Evolutionary conservation across 257 asterid genomes (phyloP).

Genomic region (Asclepias syriaca): DNA sequence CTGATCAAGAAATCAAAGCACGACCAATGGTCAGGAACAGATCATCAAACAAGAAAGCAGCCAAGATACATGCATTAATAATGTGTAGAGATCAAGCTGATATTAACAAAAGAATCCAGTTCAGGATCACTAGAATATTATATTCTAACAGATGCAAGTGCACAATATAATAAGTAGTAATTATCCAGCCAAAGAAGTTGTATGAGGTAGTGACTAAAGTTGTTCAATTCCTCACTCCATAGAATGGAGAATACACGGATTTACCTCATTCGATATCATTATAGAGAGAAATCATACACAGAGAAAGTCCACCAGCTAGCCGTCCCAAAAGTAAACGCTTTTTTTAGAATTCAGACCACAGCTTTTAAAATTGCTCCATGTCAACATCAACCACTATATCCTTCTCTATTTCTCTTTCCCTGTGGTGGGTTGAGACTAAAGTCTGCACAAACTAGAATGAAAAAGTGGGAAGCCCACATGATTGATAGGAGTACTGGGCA

Average conservation of each 20-base stretch:
- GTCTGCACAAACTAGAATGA: slow-evolving; percentile 48
- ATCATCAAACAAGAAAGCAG: neutral
- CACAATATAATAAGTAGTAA: slow-evolving; percentile 18
- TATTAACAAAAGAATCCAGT: slow-evolving; percentile 1
- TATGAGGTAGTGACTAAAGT: slow-evolving; percentile 7
- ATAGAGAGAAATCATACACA: slow-evolving; percentile 17
- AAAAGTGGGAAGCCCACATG: slow-evolving; percentile 39
- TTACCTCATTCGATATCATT: slow-evolving; percentile 19
- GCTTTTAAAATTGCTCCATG: slow-evolving; percentile 63
- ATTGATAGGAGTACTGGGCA: slow-evolving; percentile 37
- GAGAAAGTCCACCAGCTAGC: slow-evolving; percentile 66
- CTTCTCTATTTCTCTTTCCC: slow-evolving; percentile 19
- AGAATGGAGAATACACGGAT: slow-evolving; percentile 40
- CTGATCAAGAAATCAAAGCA: neutral
- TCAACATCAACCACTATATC: slow-evolving; percentile 70
- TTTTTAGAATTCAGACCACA: slow-evolving; percentile 50
- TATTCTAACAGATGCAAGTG: slow-evolving; percentile 25
- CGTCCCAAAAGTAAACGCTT: slow-evolving; percentile 94
- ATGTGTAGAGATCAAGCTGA: slow-evolving; percentile 8
- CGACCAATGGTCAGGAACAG: neutral
- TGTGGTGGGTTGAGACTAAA: slow-evolving; percentile 32
- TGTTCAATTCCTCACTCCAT: slow-evolving; percentile 17
- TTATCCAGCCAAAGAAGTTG: slow-evolving; percentile 18
- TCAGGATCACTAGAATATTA: slow-evolving; percentile 18
- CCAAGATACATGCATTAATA: neutral